Base-by-base conservation (phyloP, 2,329 filamentous ascomycete genomes). In the Cladophialophora carrionii region DNA sequence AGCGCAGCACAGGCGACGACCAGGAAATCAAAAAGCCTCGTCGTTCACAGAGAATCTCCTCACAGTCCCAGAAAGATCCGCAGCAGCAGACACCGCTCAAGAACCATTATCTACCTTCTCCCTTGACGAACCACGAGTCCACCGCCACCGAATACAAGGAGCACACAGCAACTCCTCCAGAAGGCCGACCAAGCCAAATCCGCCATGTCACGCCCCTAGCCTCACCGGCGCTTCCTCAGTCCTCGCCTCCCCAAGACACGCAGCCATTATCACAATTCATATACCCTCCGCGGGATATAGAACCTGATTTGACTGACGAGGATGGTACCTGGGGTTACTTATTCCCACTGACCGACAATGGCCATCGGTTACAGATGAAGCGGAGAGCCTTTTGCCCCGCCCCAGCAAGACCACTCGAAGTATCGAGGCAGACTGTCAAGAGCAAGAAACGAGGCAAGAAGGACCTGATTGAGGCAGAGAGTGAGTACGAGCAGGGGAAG, bases 291-390 rank as follows among this genome's bases (percentile, higher is more conserved):
- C 81, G 86, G 64, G 85, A 86, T 29, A 84, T 94, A 54, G 88
- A 88, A 10, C 90, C 93, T 68, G 92, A 96, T 63, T 86, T 93
- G 68, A 90, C 96, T 74, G 92, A 96, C 78, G 86, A 85, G 64
- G 84, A 86, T 53, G 92, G 92, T 8, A 92, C 98, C 1, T 99
- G 95, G 95, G 96, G 96, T 12, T 99, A 98, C 73, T 82, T 99
- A 4, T 86, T 96, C 61, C 92, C 94, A 1, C 80, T 96, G 26
- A 88, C 94, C 73, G 86, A 85, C 69, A 87, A 89, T 61, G 88
- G 87, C 78, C 79, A 90, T 76, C 78, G 84, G 4, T 77, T 96
- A 78, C 90, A 96, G 7, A 77, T 99, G 76, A 89, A 86, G 77
- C 91, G 87, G 73, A 85, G 93, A 62, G 85, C 83, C 65, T 83